These are phyloP conservation scores for Rhododendron molle DNA, from an alignment of 148 eudicot genomes.

Conservation along the genomic window DNA sequence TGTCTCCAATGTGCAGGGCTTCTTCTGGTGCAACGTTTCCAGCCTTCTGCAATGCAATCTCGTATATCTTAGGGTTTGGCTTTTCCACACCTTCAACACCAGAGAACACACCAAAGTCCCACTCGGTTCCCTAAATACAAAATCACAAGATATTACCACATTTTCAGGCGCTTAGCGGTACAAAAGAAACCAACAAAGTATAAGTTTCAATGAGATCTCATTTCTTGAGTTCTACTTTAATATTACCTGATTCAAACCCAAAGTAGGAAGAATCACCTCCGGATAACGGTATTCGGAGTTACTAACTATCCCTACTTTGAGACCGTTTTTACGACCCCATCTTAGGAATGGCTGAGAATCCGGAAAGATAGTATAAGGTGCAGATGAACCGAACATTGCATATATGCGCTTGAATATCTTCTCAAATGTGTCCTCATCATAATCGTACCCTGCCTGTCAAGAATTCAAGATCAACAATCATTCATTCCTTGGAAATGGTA, in stretches of 20 bases:
- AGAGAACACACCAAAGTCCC: constrained; percentile 96
- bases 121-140: constrained; percentile 66
- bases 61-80: constrained; percentile 72
- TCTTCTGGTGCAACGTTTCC: constrained; percentile 74
- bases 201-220: not conserved
- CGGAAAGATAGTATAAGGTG: constrained; percentile 73
- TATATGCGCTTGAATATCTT: constrained; percentile 87
- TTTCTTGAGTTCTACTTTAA: not conserved
- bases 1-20: constrained; percentile 84
- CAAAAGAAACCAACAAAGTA: not conserved
- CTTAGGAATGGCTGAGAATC: constrained; percentile 88
- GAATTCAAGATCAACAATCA: constrained; percentile 2
- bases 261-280: constrained; percentile 91
- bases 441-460: constrained; percentile 89
- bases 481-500: not conserved
- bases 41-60: constrained; percentile 84
- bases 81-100: constrained; percentile 96
- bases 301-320: constrained; percentile 88
- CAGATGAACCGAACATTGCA: constrained; percentile 85
- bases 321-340: constrained; percentile 66
- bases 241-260: constrained; percentile 71
- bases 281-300: constrained; percentile 92
- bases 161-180: not conserved
- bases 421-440: constrained; percentile 94
- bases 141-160: not conserved